Percentiles rank a stretch among this genome's conserved stretches.
These are phyloP conservation scores for Tuber microsphaerosporum DNA, from an alignment of 495 filamentous ascomycete species.

Conservation along the genomic window DNA sequence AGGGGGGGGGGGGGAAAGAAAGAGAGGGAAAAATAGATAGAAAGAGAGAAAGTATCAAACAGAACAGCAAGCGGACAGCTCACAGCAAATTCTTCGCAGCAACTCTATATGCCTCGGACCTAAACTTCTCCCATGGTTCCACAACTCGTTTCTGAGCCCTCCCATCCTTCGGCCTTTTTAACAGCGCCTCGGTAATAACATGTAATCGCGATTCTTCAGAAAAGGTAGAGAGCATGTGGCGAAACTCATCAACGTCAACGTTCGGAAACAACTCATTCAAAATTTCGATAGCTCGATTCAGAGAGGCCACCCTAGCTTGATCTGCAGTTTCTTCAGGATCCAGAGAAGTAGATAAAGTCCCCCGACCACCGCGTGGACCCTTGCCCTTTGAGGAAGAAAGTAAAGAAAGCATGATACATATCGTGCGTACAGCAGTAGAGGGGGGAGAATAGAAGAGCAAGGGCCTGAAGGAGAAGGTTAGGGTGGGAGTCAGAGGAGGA, in stretches of 20 bases:
- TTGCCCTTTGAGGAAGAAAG: constrained; percentile 25
- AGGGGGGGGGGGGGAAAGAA: too few relatives aligned
- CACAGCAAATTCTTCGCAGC: constrained; percentile 56
- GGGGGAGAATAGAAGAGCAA: background rate
- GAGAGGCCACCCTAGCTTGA: constrained; percentile 24
- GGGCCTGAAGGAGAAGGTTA: background rate
- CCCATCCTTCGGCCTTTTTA: constrained; percentile 51
- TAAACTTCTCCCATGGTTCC: constrained; percentile 64
- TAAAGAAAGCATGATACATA: constrained; percentile 34
- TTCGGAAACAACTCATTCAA: constrained; percentile 78
- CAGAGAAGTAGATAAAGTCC: constrained; percentile 4
- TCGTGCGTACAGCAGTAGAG: background rate
- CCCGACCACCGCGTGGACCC: constrained; percentile 5
- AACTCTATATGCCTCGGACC: constrained; percentile 62
- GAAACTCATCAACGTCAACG: constrained; percentile 81
- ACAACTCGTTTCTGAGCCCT: constrained; percentile 14
- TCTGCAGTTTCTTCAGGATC: constrained; percentile 11
- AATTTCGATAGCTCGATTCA: constrained; percentile 66
- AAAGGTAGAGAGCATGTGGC: constrained; percentile 75
- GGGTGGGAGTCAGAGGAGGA: background rate
- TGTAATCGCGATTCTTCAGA: constrained; percentile 75
- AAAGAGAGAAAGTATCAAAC: background rate
- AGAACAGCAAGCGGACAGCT: constrained; percentile 8
- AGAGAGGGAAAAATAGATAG: background rate
- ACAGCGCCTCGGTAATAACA: constrained; percentile 73